Base-by-base conservation (phyloP, 768 basidiomycete species). In the Hysterangium stoloniferum region DNA sequence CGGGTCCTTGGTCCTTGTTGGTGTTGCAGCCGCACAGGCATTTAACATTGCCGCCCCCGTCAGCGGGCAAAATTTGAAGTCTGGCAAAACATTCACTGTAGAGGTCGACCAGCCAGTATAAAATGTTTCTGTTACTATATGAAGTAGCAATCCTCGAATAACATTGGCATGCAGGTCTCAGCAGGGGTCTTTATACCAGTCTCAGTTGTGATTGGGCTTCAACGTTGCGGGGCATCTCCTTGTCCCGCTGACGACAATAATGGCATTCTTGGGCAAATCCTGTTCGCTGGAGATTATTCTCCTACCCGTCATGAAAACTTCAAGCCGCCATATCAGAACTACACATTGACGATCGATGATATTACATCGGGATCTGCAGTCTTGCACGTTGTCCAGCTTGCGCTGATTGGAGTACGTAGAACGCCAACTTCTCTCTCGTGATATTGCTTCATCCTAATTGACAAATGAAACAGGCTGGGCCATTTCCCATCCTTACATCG, bases 161-260 rank as follows among this genome's bases (percentile, higher is more conserved):
- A 43, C 41, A 9, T 12, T 12, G 19, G 19, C 12, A 4, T 13
- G 4, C 24, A 51, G 49, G 49, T 6, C 20, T 28, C 20, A 27
- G 28, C 29, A 31, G 29, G 36, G 4, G 22, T 31, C 19, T 24
- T 25, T 17, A 1, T 17, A 24, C 32, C 36, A 9, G 37, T 51
- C 19, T 42, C 49, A 2, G 27, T 51, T 25, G 40, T 42, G 8
- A 51, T 51, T 12, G 37, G 38, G 8, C 38, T 42, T 7, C 49
- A 51, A 24, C 4, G 32, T 13, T 51, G 49, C 27, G 49, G 49
- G 6, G 11, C 22, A 8, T 29, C 24, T 7, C 27, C 38, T 17
- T 51, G 49, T 35, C 49, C 49, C 20, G 28, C 31, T 19, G 24
- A 11, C 29, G 40, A 51, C 49, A 42, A 51, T 20, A 40, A 51